Evolutionary conservation across 2,329 filamentous ascomycete genomes (phyloP).

Genomic region (Exophiala bonariae): DNA sequence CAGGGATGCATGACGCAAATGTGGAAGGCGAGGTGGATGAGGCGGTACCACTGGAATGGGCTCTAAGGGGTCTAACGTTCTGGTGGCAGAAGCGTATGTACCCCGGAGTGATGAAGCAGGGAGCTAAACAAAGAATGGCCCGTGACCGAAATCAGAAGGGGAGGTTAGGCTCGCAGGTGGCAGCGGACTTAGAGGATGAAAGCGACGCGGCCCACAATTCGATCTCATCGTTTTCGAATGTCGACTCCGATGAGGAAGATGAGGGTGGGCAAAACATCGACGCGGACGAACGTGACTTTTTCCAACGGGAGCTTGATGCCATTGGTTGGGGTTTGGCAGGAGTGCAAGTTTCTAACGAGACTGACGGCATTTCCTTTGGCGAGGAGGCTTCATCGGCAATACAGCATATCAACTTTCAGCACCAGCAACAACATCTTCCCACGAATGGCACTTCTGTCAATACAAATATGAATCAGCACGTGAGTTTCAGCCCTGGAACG

Average conservation of each 20-base stretch:
- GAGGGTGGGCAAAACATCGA: constrained; percentile 55
- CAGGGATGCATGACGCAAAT: constrained; percentile 56
- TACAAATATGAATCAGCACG: background rate
- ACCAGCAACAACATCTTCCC: constrained; percentile 3
- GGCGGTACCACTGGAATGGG: constrained; percentile 87
- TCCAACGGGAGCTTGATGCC: constrained; percentile 73
- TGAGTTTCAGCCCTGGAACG: background rate
- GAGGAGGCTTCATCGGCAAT: constrained; percentile 25
- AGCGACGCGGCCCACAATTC: no score
- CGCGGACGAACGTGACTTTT: constrained; percentile 76
- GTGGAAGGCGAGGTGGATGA: constrained; percentile 94
- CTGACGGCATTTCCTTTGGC: constrained; percentile 26
- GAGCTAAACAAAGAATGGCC: constrained; percentile 14
- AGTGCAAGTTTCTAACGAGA: constrained; percentile 23
- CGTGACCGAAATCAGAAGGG: background rate
- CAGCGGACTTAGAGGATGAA: no score
- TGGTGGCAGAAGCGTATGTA: constrained; percentile 90
- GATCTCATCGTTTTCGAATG: constrained; percentile 7
- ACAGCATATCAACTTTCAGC: constrained; percentile 1
- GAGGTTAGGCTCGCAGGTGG: no score
- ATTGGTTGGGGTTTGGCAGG: constrained; percentile 54
- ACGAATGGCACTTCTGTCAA: background rate
- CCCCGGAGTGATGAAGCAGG: constrained; percentile 70
- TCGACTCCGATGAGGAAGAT: constrained; percentile 35
- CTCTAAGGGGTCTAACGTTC: constrained; percentile 82